phyloP scores from a whole-genome alignment of 345 rosid genomes.

The Eucalyptus marginata region DNA sequence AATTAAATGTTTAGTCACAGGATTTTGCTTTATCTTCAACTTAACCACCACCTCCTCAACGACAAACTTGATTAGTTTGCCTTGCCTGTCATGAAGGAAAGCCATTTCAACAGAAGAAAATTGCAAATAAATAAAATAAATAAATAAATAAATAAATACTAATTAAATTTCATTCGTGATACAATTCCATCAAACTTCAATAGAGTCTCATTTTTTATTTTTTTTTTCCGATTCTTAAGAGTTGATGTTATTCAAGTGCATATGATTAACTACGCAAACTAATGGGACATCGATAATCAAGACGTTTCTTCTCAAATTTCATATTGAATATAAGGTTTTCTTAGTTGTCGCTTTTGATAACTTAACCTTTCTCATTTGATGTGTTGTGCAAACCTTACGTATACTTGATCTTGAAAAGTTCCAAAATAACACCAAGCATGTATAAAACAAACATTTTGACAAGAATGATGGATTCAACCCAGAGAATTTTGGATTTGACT shows the following conservation, averaged over 20 bases:
- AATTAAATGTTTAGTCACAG: background rate
- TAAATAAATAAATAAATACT: no score
- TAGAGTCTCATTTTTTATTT: fast-evolving
- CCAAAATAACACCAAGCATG: no score
- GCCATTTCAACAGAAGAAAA: no score
- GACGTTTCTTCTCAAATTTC: no score
- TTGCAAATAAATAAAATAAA: no score
- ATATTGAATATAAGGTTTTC: background rate
- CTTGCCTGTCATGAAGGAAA: background rate
- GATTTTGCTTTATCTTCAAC: background rate
- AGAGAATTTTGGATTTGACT: no score
- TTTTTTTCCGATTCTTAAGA: no score
- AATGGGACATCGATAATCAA: no score
- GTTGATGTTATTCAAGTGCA: background rate
- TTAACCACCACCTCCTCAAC: background rate
- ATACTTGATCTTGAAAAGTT: background rate
- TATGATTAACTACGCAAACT: background rate
- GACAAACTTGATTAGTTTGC: background rate
- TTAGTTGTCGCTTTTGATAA: background rate
- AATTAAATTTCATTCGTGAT: background rate
- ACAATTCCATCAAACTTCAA: background rate
- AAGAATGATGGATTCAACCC: no score
- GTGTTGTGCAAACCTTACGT: background rate
- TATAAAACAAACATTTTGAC: no score
- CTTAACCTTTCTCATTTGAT: background rate